phyloP scores from a whole-genome alignment of 768 basidiomycete species.

The Lactarius tabidus region DNA sequence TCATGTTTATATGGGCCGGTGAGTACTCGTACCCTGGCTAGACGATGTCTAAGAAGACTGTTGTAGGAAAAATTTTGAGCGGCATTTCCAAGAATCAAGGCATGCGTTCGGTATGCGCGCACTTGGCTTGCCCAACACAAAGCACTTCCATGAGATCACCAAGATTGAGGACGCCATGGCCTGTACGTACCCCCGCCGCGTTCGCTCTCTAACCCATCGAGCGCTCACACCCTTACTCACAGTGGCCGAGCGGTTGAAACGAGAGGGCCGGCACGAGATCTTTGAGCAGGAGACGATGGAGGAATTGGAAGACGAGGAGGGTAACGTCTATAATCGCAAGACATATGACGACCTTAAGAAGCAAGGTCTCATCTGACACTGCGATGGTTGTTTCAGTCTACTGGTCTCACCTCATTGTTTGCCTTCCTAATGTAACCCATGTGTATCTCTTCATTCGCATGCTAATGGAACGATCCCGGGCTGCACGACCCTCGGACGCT shows the following conservation, averaged over 20 bases:
- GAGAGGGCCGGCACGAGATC: constrained; percentile 92
- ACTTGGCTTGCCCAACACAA: constrained; percentile 94
- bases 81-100: constrained; percentile 95
- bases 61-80: constrained; percentile 89
- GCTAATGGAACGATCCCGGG: no score
- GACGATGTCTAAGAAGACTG: neutral
- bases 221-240: constrained; percentile 4
- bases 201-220: constrained; percentile 1
- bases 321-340: constrained; percentile 97
- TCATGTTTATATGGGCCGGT: constrained; percentile 95
- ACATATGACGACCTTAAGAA: constrained; percentile 97
- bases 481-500: no score
- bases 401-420: neutral
- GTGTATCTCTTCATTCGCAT: no score
- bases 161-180: constrained; percentile 94
- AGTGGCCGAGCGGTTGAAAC: constrained; percentile 98
- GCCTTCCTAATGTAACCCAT: no score
- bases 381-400: neutral
- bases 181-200: constrained; percentile 48
- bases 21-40: constrained; percentile 25
- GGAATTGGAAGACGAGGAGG: constrained; percentile 97
- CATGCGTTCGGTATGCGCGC: constrained; percentile 99
- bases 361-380: constrained; percentile 72
- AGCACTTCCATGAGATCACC: constrained; percentile 99
- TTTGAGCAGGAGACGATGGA: constrained; percentile 94